Evolutionary conservation across 2,329 filamentous ascomycete genomes (phyloP), one percentile per base, ranked within the genome.

Genomic region (Chaetomiaceae sp.): DNA sequence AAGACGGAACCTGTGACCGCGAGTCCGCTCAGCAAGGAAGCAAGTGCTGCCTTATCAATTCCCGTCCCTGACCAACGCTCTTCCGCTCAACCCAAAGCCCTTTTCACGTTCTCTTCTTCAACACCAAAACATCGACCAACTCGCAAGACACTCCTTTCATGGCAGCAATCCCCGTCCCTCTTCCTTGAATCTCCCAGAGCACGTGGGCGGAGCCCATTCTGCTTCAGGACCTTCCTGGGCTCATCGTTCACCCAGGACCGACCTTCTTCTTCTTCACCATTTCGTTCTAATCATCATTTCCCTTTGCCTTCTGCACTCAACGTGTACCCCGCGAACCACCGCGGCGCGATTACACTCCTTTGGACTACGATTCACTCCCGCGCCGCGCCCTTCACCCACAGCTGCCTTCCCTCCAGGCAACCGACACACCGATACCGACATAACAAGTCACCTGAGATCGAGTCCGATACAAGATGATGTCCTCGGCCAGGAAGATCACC

Each of bases 381-480:
- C 36, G 12, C 25, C n/a, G 14, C 44, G 33, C 44, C 12, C 4
- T 19, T 42, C 29, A 15, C 15, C 17, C 33, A 11, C 17, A 2
- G 4, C 3, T 11, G 7, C 36, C 23, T 36, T 12, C n/a, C 22
- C 19, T 33, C 11, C n/a, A 17, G 7, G n/a, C 20, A 38, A 29
- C 23, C 33, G 14, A 34, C 14, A 6, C 27, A 31, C 27, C 27
- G 9, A 31, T 31, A 7, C 19, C 48, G 8, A 36, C 38, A 15
- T 44, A 44, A 14, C 31, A 12, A 31, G 1, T 37, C 19, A 25
- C 19, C 6, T 15, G 22, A 29, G 4, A 36, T 20, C 31, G 14
- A 14, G 39, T 19, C 11, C 8, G 27, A n/a, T n/a, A 15, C 27
- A 25, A 31, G 48, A 59, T 27, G 7, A 59, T 59, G 57, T 45